Conservation (phyloP, 208 protist genomes). For the Herpetomonas tarakana region DNA sequence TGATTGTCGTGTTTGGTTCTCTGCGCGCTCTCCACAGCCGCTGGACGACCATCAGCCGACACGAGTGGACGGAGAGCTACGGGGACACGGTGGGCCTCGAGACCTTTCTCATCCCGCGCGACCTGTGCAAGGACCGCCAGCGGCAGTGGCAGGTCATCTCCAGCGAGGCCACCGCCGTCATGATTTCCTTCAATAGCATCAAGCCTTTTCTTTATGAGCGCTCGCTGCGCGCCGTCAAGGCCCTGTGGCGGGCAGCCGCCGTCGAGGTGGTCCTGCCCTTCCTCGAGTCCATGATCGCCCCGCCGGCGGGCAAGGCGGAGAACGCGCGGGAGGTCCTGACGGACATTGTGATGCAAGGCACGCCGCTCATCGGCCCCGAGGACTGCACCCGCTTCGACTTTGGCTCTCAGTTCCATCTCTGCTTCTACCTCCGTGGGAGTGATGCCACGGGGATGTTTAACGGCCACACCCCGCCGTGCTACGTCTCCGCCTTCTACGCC, state of each 20-base stretch:
- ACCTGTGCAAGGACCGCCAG: conserved; percentile 40
- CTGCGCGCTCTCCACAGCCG: conserved; percentile 52
- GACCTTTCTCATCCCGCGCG: conserved; percentile 44
- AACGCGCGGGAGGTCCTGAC: conserved; percentile 52
- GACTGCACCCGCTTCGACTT: conserved; percentile 57
- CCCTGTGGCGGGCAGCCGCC: conserved; percentile 74
- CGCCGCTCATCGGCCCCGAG: conserved; percentile 66
- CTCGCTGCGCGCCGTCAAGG: conserved; percentile 65
- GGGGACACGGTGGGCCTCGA: conserved; percentile 70
- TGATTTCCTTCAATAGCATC: conserved; percentile 75
- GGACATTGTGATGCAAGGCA: conserved; percentile 51
- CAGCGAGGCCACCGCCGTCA: conserved; percentile 55
- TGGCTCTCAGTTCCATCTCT: conserved; percentile 56
- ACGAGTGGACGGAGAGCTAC: conserved; percentile 54
- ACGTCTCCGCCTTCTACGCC: conserved; percentile 70
- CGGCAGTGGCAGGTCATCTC: conserved; percentile 60
- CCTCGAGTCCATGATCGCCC: conserved; percentile 55
- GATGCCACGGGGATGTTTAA: conserved; percentile 61
- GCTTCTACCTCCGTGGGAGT: conserved; percentile 73
- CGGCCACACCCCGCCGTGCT: conserved; percentile 57
- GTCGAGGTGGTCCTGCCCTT: conserved; percentile 57
- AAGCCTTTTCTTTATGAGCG: conserved; percentile 73
- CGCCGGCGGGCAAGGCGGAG: conserved; percentile 33
- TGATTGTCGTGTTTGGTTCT: conserved; percentile 71
- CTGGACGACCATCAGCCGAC: conserved; percentile 59